Base-by-base conservation (phyloP, 2,329 filamentous ascomycete species). In the Pezicula rhizophila region DNA sequence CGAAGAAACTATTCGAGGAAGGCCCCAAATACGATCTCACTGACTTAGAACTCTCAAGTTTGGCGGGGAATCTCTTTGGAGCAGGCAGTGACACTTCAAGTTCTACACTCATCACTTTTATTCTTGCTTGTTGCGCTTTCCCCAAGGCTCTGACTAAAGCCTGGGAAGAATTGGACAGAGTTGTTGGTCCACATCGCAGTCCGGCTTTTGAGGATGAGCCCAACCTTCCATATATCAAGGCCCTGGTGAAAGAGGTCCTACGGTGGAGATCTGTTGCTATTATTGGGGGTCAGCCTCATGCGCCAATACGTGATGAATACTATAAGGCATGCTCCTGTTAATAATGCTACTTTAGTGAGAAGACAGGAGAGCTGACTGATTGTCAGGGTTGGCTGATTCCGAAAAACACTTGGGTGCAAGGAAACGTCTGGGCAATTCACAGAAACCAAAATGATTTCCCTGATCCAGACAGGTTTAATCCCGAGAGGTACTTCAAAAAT, bases 51-150 rank as follows among this genome's bases (percentile, higher is more conserved):
- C 57, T 58, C 17, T 47, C 50, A 35, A 49, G 51, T 10, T 39
- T 58, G 15, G 48, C 52, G 0, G 73, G 71, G 2, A 69, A 69
- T 2, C 67, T 73, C 0, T 75, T 75, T 25, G 73, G 70, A 8
- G 64, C 60, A 12, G 64, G 61, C 1, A 60, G 63, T 4, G 69
- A 71, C 50, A 70, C 68, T 0, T 64, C 64, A 2, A 58, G 60
- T 12, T 55, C 64, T 3, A 63, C 61, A 2, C 52, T 69, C 7
- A 53, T 63, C 5, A 60, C 52, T 2, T 71, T 68, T 52, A 57
- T 68, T n/a, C 61, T 68, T 17, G 71, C 69, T 3, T 70, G 68
- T 62, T 58, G 62, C 12, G 58, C 64, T 23, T 74, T 69, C 0
- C 65, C 64, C 1, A 52, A 67, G 6, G 64, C 66, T 6, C 62